Evolutionary conservation across 1,139 yeast genomes (phyloP).

Genomic region (Schizosaccharomyces versatilis): DNA sequence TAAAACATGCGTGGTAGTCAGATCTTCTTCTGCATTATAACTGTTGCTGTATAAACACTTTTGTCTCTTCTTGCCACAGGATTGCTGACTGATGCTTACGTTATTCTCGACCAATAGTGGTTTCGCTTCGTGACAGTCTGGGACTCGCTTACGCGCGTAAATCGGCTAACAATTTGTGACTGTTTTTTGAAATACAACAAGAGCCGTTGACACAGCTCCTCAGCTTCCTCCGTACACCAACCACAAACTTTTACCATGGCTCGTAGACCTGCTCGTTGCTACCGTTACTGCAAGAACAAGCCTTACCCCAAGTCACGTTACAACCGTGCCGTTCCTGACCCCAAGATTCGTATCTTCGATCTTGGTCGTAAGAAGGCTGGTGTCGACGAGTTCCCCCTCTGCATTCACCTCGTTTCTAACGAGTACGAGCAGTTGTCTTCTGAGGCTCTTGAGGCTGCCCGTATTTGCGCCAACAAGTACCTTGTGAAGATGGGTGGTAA

Average conservation of each 20-base stretch:
- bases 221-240: neutral
- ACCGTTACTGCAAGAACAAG: constrained; percentile 99
- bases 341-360: constrained; percentile 97
- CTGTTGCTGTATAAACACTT: no score
- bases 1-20: no score
- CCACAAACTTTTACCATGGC: constrained; percentile 51
- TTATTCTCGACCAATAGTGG: no score
- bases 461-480: constrained; percentile 99
- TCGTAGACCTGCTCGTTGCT: constrained; percentile 99
- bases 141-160: no score
- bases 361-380: constrained; percentile 99
- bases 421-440: constrained; percentile 97
- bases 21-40: no score
- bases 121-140: no score
- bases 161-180: no score
- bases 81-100: no score
- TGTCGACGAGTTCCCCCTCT: constrained; percentile 97
- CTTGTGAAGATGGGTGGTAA: constrained; percentile 94
- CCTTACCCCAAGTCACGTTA: constrained; percentile 99
- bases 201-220: no score
- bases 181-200: no score
- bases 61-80: no score
- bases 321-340: constrained; percentile 99
- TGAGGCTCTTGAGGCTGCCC: constrained; percentile 99
- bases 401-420: constrained; percentile 97